Evolutionary conservation across 371 early-diverging fungal genomes (phyloP).

Genomic region (Mortierella sp.): DNA sequence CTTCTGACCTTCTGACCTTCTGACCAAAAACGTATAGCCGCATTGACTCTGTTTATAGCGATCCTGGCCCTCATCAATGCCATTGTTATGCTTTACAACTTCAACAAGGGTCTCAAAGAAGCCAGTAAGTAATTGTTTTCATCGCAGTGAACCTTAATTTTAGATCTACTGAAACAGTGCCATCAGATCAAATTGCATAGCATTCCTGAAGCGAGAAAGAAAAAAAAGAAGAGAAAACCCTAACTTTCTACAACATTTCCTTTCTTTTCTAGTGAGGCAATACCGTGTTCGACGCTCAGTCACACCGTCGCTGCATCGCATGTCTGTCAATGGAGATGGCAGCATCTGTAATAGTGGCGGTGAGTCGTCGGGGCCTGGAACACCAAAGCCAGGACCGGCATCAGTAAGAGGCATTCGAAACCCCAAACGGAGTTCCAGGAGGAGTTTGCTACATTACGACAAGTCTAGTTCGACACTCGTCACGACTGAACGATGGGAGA

Average conservation of each 20-base stretch:
- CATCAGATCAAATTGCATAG: neutral
- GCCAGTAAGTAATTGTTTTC: slow-evolving; percentile 26
- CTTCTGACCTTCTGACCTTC: neutral
- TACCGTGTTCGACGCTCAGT: slow-evolving; percentile 31
- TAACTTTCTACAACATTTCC: neutral
- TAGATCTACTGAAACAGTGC: no score
- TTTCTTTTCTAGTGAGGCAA: slow-evolving; percentile 18
- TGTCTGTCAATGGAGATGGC: slow-evolving; percentile 2
- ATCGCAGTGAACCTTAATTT: no score
- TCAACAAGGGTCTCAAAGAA: slow-evolving; percentile 53
- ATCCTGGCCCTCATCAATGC: slow-evolving; percentile 35
- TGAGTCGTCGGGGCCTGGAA: neutral
- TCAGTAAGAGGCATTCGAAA: neutral
- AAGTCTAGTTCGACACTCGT: neutral
- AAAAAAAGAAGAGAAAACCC: no score
- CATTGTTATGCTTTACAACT: slow-evolving; percentile 47
- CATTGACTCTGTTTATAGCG: slow-evolving; percentile 36
- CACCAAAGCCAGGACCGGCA: neutral
- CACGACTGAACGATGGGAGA: slow-evolving; percentile 17
- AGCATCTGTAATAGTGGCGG: neutral
- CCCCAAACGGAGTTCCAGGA: neutral
- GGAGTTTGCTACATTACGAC: slow-evolving; percentile 3
- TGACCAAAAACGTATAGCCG: slow-evolving; percentile 8
- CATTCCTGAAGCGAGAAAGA: neutral
- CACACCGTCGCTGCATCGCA: slow-evolving; percentile 14